Conservation (phyloP, 2,329 filamentous ascomycete genomes). For the Chrysoporthe cubensis region DNA sequence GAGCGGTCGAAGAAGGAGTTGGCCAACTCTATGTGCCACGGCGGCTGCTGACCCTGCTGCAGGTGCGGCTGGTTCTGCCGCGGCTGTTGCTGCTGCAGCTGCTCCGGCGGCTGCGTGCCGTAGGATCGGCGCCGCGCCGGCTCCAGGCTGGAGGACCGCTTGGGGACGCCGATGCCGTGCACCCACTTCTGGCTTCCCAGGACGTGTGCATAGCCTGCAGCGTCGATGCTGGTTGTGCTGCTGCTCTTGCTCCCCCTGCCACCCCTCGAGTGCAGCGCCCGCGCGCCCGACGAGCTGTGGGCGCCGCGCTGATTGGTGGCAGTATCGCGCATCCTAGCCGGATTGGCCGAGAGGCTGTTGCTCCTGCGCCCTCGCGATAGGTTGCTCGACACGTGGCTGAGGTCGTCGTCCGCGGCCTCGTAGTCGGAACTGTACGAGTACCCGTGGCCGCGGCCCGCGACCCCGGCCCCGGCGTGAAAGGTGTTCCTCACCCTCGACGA, state of each 20-base stretch:
- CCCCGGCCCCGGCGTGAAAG: constrained; percentile 23
- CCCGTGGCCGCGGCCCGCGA: constrained; percentile 40
- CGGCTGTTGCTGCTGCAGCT: constrained; percentile 29
- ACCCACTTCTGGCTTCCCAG: constrained; percentile 63
- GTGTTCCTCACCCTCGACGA: constrained; percentile 34
- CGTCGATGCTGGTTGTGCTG: constrained; percentile 67
- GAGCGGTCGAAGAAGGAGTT: constrained; percentile 50
- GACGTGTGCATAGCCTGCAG: constrained; percentile 59
- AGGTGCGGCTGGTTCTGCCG: constrained; percentile 30
- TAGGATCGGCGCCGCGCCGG: constrained; percentile 53
- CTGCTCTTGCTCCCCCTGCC: constrained; percentile 76
- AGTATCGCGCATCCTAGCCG: constrained; percentile 59
- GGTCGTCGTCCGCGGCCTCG: constrained; percentile 56
- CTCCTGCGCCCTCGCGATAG: constrained; percentile 68
- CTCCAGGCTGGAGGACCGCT: constrained; percentile 76
- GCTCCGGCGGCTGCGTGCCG: constrained; percentile 36
- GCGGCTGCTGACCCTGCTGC: constrained; percentile 30
- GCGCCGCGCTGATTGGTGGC: constrained; percentile 42
- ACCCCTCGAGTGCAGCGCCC: constrained; percentile 56
- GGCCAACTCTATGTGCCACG: constrained; percentile 54
- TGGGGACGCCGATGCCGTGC: constrained; percentile 48
- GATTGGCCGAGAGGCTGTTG: constrained; percentile 65
- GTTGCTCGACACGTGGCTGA: constrained; percentile 56
- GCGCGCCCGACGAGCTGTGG: constrained; percentile 40
- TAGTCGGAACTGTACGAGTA: constrained; percentile 67